Conservation (phyloP, 768 basidiomycete genomes). For the Panus rudis region DNA sequence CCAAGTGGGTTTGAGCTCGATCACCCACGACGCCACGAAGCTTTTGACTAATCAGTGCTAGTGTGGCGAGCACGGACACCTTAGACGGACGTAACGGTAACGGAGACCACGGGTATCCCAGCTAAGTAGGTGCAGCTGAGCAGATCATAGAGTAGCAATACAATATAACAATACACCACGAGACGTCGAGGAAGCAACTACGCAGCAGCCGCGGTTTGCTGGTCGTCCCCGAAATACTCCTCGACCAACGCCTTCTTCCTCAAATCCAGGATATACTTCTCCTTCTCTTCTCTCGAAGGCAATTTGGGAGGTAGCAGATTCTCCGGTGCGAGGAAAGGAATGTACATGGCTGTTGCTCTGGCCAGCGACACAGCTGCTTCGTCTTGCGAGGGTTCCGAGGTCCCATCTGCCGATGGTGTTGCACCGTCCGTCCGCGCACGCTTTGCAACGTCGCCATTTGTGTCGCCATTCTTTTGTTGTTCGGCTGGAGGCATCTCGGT, state of each 20-base stretch:
- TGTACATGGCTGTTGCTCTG: constrained; percentile 57
- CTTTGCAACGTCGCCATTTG: constrained; percentile 26
- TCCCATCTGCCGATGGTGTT: constrained; percentile 5
- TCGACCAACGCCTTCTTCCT: constrained; percentile 79
- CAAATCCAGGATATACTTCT: constrained; percentile 61
- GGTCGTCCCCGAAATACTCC: constrained; percentile 62
- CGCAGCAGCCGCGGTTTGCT: too few species aligned
- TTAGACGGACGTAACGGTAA: too few species aligned
- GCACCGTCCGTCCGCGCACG: constrained; percentile 23
- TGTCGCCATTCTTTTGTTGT: too few species aligned
- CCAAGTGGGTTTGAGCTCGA: too few species aligned
- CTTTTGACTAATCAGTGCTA: too few species aligned
- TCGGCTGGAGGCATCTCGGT: constrained; percentile 23
- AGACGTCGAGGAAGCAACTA: too few species aligned
- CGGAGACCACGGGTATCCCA: too few species aligned
- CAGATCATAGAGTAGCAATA: too few species aligned
- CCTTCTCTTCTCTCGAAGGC: constrained; percentile 75
- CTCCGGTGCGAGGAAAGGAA: constrained; percentile 69
- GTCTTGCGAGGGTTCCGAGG: constrained; percentile 21
- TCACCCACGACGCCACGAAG: too few species aligned
- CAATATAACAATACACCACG: too few species aligned
- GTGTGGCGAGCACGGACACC: too few species aligned
- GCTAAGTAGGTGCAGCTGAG: too few species aligned
- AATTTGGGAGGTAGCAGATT: constrained; percentile 70
- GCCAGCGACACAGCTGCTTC: constrained; percentile 30